phyloP scores from a whole-genome alignment of 176 grass and related monocot species.

The maize (Zea mays) region DNA sequence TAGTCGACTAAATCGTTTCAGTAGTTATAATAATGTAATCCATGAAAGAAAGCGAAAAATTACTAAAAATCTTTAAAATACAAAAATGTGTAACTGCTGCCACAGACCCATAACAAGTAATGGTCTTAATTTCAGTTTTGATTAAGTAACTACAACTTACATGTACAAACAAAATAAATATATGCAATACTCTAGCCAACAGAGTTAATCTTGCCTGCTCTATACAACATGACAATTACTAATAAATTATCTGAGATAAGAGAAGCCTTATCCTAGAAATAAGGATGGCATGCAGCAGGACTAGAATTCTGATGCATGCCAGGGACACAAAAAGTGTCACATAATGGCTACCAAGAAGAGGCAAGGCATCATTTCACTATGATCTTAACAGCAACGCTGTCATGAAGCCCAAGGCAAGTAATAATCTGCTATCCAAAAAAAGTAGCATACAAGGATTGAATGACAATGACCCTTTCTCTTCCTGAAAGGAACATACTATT shows the following conservation, averaged over 20 bases:
- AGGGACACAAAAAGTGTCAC: conserved; percentile 23
- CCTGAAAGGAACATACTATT: conserved; percentile 9
- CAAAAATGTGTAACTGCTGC: background rate
- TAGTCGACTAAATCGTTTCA: background rate
- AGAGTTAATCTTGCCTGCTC: background rate
- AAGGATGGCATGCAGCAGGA: conserved; percentile 3
- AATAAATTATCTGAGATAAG: background rate
- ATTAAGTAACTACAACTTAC: background rate
- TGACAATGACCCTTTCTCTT: conserved; percentile 23
- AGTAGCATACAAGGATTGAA: conserved; percentile 29
- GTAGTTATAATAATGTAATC: too few species aligned
- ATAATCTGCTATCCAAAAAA: conserved; percentile 14
- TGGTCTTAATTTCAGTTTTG: background rate
- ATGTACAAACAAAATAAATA: too few species aligned
- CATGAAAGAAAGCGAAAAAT: background rate
- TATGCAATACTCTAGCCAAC: background rate
- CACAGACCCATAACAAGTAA: conserved; percentile 23
- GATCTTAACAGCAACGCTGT: conserved; percentile 28
- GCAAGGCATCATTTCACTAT: conserved; percentile 10
- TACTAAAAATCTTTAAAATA: background rate
- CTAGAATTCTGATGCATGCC: conserved; percentile 23
- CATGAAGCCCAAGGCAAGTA: conserved; percentile 25
- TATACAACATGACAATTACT: conserved; percentile 1
- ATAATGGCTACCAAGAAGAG: conserved; percentile 7
- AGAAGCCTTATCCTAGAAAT: conserved; percentile 18